Evolutionary conservation across 2,329 filamentous ascomycete genomes (phyloP), one percentile per base, ranked within the genome.

Genomic region (Penicillium vulpinum): DNA sequence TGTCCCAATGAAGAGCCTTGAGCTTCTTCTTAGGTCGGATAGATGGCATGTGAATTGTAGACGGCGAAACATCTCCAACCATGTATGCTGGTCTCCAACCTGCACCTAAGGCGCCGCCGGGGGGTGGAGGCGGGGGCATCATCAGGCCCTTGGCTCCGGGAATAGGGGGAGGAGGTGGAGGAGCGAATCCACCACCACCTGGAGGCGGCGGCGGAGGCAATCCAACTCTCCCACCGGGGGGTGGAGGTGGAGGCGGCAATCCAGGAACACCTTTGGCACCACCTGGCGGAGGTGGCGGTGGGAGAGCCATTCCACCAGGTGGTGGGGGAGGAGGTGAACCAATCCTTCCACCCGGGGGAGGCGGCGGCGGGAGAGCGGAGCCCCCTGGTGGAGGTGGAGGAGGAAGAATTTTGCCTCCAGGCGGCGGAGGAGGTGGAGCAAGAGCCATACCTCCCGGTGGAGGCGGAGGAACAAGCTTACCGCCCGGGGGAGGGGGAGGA

Each of bases 1-100:
- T 97, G 78, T 99, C 94, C 93, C 94, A 97, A 79, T 99, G 94
- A 65, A 99, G 83, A 57, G 93, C 93, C 85, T 99, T 99, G 75
- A 99, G 91, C 82, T 97, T 99, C 86, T 96, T 97, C 85, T 97
- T 97, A 22, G 94, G 92, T 66, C 93, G 83, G 51, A 92, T 90
- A 59, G 92, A 89, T 35, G 91, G 88, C 67, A 96, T 78, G 41
- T 88, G 86, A 64, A 91, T 81, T 8, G 85, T 83, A 22, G 85
- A 77, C 15, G 82, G 72, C 21, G 79, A 77, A 59, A 84, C 83
- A 31, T 83, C 80, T 63, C 85, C 81, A 62, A 88, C 84, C 46
- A 96, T 77, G 78, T 89, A 97, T 61, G 91, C 88, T 8, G 90
- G 90, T 59, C 80, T 77, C 72, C 80, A 82, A 22, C 74, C 75